Evolutionary conservation across 2,329 filamentous ascomycete genomes (phyloP), one percentile per base, ranked within the genome.

Genomic region (Moelleriella libera): DNA sequence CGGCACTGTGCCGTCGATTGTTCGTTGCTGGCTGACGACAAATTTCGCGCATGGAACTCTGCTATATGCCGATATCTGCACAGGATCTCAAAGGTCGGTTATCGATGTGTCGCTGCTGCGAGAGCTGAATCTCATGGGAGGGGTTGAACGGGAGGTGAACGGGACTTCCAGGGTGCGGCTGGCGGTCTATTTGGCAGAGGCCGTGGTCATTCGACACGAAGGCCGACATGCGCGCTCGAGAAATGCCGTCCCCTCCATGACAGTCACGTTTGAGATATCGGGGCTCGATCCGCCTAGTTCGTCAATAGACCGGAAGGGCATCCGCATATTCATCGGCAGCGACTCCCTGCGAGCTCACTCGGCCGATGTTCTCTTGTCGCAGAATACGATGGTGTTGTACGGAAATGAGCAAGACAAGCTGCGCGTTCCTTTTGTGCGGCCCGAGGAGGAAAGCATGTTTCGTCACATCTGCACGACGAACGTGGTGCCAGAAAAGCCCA

Each of bases 21-120:
- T 97, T 49, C 83, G 92, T 51, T 98, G 92, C 68, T 97, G 92
- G 89, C 72, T 97, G 55, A 90, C 86, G 30, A 84, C 82, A 37
- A 83, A 87, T 57, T 97, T 94, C 66, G 90, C 88, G 11, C 90
- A 95, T 60, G 82, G 85, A 53, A 84, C 88, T 8, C 75, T 97
- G 12, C 72, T 96, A 5, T 97, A 97, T 60, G 92, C 89, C 37
- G 89, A 88, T 34, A 74, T 97, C 2, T 97, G 92, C 63, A 90
- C 87, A 2, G 92, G 90, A 2, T 94, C 92, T 5, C 88, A 89
- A 62, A 83, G 80, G 55, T 97, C 92, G 1, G 81, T 80, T n/a
- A 68, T 98, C 43, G 84, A 92, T 48, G 74, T 78, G 55, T 77
- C 80, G 5, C 73, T 96, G 46, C 69, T 96, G 45, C 79, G 79